Evolutionary conservation across 257 asterid genomes (phyloP), one percentile per base, ranked within the genome.

Genomic region (Solanum megistacrolobum): DNA sequence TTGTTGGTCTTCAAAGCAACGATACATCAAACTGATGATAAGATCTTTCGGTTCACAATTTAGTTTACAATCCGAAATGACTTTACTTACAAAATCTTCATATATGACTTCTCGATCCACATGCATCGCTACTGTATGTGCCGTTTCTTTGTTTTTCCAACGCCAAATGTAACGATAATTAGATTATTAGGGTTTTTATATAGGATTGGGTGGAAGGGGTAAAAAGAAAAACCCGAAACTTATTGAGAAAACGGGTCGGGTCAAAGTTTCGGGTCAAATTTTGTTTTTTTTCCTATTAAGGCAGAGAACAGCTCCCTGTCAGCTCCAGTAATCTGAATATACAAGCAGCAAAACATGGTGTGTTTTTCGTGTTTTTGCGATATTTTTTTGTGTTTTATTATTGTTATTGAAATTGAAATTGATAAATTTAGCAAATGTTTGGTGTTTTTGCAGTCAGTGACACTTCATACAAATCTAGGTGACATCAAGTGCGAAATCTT

Each of bases 401-500:
- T 62, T 62, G 31, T n/a, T 23, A n/a, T 62, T 69, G 68, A 31
- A 38, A 84, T 11, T 9, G 21, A 88, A 43, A 62, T 76, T 5
- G 9, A 20, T 29, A 48, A 9, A 65, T 36, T 48, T 88, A 2
- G 13, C 36, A 35, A 69, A 18, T 4, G 11, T 36, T 43, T 74
- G 55, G 13, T 86, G 14, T 55, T 66, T 88, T 89, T 84, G 71
- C 92, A 97, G 99, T 91, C 99, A 52, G 98, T 97, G 92, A 97
- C 99, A 48, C 96, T 97, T 48, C 98, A 96, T 93, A 97, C 99
- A 29, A 97, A 97, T 89, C 92, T 96, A 89, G 99, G 99, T 20
- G 99, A 97, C 75, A 94, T 97, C 91, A 97, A 97, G 95, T 97
- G 99, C 90, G 99, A 96, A 93, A 91, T 97, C 88, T 96, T 94